Evolutionary conservation across 805 yeast genomes (phyloP).

Genomic region (Starmerella stellata): DNA sequence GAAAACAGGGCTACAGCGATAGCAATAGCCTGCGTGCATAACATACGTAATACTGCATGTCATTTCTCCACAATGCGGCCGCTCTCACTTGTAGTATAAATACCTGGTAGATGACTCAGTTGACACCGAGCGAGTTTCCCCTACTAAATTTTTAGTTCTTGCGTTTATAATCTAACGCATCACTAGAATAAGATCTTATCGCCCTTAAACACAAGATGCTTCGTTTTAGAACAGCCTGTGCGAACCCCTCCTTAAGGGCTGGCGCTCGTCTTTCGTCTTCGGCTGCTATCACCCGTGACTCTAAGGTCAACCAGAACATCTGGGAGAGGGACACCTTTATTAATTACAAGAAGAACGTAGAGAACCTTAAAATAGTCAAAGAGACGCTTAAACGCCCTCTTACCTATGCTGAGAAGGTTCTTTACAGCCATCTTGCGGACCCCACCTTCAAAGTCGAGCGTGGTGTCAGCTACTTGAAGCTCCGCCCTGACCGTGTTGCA

Average conservation of each 20-base stretch:
- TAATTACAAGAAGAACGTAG: constrained; percentile 78
- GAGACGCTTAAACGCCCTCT: constrained; percentile 70
- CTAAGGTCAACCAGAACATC: constrained; percentile 58
- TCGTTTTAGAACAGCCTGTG: not conserved
- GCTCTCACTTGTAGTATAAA: no score
- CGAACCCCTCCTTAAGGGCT: not conserved
- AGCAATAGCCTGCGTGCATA: no score
- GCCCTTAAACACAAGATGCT: no score
- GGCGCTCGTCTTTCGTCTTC: constrained; percentile 12
- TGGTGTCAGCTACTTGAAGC: constrained; percentile 78
- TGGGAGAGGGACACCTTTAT: constrained; percentile 53
- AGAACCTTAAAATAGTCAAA: constrained; percentile 71
- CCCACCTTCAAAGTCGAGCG: constrained; percentile 75
- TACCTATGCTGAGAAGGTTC: constrained; percentile 86
- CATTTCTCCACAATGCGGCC: no score
- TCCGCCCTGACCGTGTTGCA: constrained; percentile 95
- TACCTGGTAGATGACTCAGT: no score
- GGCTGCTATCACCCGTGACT: constrained; percentile 35
- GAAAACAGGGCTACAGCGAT: no score
- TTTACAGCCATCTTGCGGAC: constrained; percentile 86
- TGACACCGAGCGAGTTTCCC: no score
- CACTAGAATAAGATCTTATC: no score
- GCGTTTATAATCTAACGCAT: no score
- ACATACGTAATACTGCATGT: no score
- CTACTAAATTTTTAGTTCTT: no score